Evolutionary conservation across 495 filamentous ascomycete species (phyloP).

Genomic region (Lasiosphaeria hispida): DNA sequence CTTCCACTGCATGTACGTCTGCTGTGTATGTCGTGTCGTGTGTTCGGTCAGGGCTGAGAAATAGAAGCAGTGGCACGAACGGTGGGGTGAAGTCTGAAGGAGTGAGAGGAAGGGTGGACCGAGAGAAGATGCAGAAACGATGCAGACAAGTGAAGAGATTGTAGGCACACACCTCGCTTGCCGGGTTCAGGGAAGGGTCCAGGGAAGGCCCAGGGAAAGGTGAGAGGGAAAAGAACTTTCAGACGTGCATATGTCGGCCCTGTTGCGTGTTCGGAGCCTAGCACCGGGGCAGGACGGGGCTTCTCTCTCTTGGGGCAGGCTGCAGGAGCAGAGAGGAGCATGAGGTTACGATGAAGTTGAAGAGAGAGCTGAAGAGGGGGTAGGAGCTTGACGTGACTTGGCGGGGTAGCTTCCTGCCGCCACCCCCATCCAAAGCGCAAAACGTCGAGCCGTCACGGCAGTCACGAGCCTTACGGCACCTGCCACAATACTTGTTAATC

Average conservation of each 20-base stretch:
- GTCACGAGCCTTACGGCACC: not conserved
- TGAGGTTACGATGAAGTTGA: constrained; percentile 13
- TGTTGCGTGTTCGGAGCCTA: not conserved
- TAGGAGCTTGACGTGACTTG: not conserved
- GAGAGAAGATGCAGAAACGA: no score
- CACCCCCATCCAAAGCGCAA: not conserved
- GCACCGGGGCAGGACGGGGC: not conserved
- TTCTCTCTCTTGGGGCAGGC: not conserved
- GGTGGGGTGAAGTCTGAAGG: constrained; percentile 5
- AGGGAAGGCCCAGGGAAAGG: no score
- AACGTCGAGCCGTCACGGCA: not conserved
- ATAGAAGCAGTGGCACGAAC: constrained; percentile 1
- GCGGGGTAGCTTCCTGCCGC: constrained; percentile 10
- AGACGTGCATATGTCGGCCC: not conserved
- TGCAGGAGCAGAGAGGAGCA: not conserved
- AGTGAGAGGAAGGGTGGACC: not conserved
- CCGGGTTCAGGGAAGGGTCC: no score
- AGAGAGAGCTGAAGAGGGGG: not conserved
- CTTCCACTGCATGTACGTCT: not conserved
- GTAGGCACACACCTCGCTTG: constrained; percentile 4
- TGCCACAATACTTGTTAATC: no score
- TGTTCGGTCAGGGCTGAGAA: constrained; percentile 7
- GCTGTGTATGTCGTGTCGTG: constrained; percentile 9
- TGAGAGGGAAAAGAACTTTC: not conserved
- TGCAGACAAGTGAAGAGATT: not conserved